Percentiles rank a stretch among this genome's conserved stretches.
Conservation (phyloP, 371 early-diverging fungal genomes). For the Sporodiniella umbellata region DNA sequence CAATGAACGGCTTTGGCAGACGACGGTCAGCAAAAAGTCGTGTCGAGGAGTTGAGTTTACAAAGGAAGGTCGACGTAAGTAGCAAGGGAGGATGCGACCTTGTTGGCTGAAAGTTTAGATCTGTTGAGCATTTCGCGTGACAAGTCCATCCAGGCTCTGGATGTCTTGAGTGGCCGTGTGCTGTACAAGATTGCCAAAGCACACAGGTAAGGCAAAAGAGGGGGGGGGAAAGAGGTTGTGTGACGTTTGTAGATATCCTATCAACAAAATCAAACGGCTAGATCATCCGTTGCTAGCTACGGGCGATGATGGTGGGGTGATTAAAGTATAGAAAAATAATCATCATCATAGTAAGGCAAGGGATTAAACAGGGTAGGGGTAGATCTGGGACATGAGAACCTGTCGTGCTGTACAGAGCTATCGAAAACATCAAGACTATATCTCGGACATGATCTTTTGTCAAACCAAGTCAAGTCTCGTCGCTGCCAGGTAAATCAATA, state of each 20-base stretch:
- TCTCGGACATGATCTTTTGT: slow-evolving; percentile 77
- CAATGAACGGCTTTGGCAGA: slow-evolving; percentile 55
- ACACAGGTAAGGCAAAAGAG: slow-evolving; percentile 57
- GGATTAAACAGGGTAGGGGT: background rate
- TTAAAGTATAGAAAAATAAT: slow-evolving; percentile 58
- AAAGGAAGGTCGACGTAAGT: slow-evolving; percentile 65
- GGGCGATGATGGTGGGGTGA: slow-evolving; percentile 88
- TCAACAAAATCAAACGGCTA: slow-evolving; percentile 68
- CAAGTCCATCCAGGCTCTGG: slow-evolving; percentile 1
- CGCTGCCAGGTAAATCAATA: slow-evolving; percentile 52
- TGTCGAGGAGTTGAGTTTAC: slow-evolving; percentile 78
- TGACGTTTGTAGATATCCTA: slow-evolving; percentile 50
- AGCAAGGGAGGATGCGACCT: background rate
- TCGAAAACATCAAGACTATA: slow-evolving; percentile 82
- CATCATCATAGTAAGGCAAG: no score
- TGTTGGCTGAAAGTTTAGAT: background rate
- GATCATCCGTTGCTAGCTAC: slow-evolving; percentile 77
- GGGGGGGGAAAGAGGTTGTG: slow-evolving; percentile 71
- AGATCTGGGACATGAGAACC: slow-evolving; percentile 85
- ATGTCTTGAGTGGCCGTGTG: slow-evolving; percentile 1
- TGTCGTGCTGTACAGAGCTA: slow-evolving; percentile 66
- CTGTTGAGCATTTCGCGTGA: slow-evolving; percentile 1
- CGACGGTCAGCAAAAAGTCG: slow-evolving; percentile 75
- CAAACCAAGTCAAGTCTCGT: slow-evolving; percentile 66
- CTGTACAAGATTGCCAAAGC: slow-evolving; percentile 12